Conservation (phyloP, 495 filamentous ascomycete species). For the Penicillium riverlandense region DNA sequence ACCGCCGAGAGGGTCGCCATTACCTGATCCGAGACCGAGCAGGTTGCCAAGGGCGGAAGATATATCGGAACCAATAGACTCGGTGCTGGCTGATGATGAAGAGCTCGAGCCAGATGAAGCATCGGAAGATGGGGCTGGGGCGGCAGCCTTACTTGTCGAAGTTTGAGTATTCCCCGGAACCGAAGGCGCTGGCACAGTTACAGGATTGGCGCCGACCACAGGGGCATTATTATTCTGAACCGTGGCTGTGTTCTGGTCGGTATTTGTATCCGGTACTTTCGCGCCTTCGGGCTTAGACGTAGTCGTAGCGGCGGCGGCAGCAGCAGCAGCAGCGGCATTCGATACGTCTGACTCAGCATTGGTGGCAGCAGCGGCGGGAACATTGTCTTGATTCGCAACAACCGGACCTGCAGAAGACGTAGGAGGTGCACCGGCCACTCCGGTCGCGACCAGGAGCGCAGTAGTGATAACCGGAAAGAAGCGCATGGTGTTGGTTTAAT, state of each 20-base stretch:
- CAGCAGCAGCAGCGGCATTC: not conserved
- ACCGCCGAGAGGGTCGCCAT: not conserved
- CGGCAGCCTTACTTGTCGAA: not conserved
- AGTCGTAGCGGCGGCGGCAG: conserved; percentile 2
- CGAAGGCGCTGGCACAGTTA: not conserved
- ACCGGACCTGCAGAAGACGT: too few species aligned
- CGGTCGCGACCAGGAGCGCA: too few species aligned
- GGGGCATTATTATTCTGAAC: not conserved
- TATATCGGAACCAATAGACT: not conserved
- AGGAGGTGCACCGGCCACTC: too few species aligned
- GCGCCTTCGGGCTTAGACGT: not conserved
- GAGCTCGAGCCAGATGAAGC: conserved; percentile 2
- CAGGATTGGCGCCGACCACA: not conserved
- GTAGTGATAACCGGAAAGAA: too few species aligned
- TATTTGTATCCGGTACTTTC: not conserved
- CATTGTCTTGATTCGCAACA: too few species aligned
- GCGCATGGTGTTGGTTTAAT: too few species aligned
- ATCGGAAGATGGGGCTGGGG: not conserved
- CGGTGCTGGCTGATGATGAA: not conserved
- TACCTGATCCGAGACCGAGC: not conserved
- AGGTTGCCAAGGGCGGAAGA: not conserved
- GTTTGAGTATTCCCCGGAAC: not conserved
- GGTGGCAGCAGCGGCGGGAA: not conserved
- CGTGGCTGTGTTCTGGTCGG: conserved; percentile 4
- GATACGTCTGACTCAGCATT: conserved; percentile 2